Conservation (phyloP, 768 basidiomycete species). For the Kwoniella sp. region DNA sequence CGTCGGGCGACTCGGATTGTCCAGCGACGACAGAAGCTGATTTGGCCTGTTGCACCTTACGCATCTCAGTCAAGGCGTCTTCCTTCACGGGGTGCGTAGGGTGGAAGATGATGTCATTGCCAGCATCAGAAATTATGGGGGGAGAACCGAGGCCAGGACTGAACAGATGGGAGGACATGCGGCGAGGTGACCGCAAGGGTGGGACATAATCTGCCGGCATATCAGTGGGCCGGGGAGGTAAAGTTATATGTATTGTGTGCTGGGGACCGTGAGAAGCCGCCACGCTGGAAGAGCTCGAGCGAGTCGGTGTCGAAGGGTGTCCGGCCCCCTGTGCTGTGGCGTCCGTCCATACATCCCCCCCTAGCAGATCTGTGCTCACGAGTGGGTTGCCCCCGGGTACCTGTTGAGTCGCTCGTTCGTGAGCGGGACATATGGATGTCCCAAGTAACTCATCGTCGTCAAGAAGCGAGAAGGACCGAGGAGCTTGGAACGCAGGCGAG, state of each 20-base stretch:
- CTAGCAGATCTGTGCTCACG: conserved; percentile 15
- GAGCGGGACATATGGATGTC: conserved; percentile 14
- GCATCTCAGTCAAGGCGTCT: conserved; percentile 16
- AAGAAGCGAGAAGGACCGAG: conserved; percentile 4
- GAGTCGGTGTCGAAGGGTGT: conserved; percentile 2
- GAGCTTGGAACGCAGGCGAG: not conserved
- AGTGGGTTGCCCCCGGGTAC: not conserved
- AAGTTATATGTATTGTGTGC: conserved; percentile 19
- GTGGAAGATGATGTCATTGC: conserved; percentile 38
- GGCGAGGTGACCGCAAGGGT: conserved; percentile 32
- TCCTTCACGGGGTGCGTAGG: conserved; percentile 17
- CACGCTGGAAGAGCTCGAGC: not conserved
- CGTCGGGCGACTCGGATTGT: not conserved
- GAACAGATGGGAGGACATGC: conserved; percentile 31
- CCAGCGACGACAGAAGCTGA: not conserved
- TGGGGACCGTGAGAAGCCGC: not conserved
- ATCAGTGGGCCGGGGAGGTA: conserved; percentile 45
- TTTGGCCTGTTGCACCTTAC: not conserved
- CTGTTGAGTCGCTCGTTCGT: not conserved
- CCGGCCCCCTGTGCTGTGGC: not conserved
- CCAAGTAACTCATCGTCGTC: conserved; percentile 41
- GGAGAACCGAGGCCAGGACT: conserved; percentile 37
- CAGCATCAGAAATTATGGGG: conserved; percentile 30
- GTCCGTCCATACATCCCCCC: conserved; percentile 28
- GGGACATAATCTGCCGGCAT: conserved; percentile 39